Percentiles rank a stretch among this genome's conserved stretches.
phyloP scores from a whole-genome alignment of 2,329 filamentous ascomycete genomes.

The Teratosphaeria zuluensis region DNA sequence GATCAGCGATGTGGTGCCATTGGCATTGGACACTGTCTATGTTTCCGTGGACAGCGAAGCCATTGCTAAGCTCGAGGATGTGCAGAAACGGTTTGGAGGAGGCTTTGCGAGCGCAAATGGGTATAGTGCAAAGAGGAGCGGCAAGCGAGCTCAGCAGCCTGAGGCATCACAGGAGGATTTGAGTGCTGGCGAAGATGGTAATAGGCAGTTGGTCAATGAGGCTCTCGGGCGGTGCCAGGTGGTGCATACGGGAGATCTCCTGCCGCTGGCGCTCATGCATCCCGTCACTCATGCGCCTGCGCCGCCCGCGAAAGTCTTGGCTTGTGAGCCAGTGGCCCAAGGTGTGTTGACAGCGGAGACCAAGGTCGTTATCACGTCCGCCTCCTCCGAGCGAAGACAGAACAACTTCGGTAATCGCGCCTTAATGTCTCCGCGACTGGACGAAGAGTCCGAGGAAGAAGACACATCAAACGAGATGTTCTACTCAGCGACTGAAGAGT shows the following conservation, averaged over 20 bases:
- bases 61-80: slow-evolving; percentile 68
- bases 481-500: slow-evolving; percentile 80
- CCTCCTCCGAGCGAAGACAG: slow-evolving; percentile 49
- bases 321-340: slow-evolving; percentile 93
- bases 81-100: slow-evolving; percentile 72
- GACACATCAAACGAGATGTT: slow-evolving; percentile 86
- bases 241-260: slow-evolving; percentile 72
- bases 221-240: slow-evolving; percentile 64
- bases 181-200: slow-evolving; percentile 11
- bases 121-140: slow-evolving; percentile 12
- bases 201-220: slow-evolving; percentile 48
- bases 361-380: slow-evolving; percentile 69
- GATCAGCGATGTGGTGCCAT: slow-evolving; percentile 67
- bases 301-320: slow-evolving; percentile 74
- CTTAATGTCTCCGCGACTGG: slow-evolving; percentile 22
- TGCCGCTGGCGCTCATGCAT: slow-evolving; percentile 72
- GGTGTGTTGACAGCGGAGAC: slow-evolving; percentile 68
- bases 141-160: slow-evolving; percentile 10
- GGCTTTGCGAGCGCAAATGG: slow-evolving; percentile 36
- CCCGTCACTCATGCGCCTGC: slow-evolving; percentile 77
- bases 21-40: slow-evolving; percentile 76
- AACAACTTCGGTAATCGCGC: slow-evolving; percentile 12
- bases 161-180: background rate
- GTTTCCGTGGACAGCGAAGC: slow-evolving; percentile 76
- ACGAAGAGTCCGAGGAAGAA: slow-evolving; percentile 41